Evolutionary conservation across 257 asterid species (phyloP).

Genomic region (Paulownia fortunei): DNA sequence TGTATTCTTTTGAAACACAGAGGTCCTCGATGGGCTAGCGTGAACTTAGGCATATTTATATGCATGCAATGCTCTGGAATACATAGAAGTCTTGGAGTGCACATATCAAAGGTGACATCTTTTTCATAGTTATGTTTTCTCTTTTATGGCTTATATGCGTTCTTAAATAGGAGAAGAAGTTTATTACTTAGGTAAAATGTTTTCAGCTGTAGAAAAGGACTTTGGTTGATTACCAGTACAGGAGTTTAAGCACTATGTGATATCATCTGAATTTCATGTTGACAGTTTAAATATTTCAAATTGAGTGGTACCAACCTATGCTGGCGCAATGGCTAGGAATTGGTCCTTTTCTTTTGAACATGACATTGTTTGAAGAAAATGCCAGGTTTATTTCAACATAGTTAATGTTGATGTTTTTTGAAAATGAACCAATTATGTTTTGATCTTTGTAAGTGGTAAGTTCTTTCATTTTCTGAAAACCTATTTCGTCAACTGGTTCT

Average conservation of each 20-base stretch:
- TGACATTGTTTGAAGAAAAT: background rate
- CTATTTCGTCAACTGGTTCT: background rate
- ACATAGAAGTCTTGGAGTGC: constrained; percentile 99
- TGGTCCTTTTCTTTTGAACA: background rate
- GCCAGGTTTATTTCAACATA: background rate
- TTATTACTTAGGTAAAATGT: background rate
- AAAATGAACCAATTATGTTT: background rate
- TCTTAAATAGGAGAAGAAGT: background rate
- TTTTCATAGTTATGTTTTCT: constrained; percentile 20
- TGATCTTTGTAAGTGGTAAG: background rate
- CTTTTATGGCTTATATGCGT: background rate
- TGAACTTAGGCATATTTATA: constrained; percentile 93
- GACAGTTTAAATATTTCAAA: constrained; percentile 1
- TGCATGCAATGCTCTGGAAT: constrained; percentile 99
- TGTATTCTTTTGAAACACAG: constrained; percentile 45
- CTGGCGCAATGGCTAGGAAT: background rate
- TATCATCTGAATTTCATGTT: constrained; percentile 8
- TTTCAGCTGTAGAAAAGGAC: background rate
- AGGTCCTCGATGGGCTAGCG: constrained; percentile 99
- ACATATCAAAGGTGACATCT: constrained; percentile 88
- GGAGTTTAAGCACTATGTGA: constrained; percentile 12
- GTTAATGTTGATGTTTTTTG: background rate
- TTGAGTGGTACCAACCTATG: background rate
- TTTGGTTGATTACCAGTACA: background rate
- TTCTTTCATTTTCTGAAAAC: constrained; percentile 3